Evolutionary conservation across 2,329 filamentous ascomycete genomes (phyloP).

Genomic region (Aspergillus felis): DNA sequence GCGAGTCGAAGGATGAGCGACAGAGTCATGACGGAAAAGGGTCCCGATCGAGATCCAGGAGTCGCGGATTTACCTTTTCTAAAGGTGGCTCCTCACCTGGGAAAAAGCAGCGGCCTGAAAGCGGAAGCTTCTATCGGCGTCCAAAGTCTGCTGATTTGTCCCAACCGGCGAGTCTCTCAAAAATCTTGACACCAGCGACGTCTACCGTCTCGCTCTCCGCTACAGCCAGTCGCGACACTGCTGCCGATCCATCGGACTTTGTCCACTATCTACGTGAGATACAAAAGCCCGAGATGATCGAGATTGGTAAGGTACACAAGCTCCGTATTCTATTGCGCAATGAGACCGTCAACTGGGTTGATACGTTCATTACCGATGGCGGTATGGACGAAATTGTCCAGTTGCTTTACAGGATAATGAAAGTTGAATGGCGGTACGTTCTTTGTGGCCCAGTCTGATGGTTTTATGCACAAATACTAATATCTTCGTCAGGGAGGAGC

Average conservation of each 20-base stretch:
- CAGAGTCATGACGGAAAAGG: slow-evolving; percentile 44
- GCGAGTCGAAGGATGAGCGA: slow-evolving; percentile 38
- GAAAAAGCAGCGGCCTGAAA: slow-evolving; percentile 71
- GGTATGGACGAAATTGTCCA: slow-evolving; percentile 90
- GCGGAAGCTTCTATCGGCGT: slow-evolving; percentile 61
- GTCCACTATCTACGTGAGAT: slow-evolving; percentile 79
- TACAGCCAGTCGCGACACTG: slow-evolving; percentile 67
- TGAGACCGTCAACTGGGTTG: slow-evolving; percentile 93
- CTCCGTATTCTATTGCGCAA: slow-evolving; percentile 83
- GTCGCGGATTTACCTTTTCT: slow-evolving; percentile 74
- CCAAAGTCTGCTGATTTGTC: slow-evolving; percentile 70
- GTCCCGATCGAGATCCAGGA: slow-evolving; percentile 53
- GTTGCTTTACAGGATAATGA: slow-evolving; percentile 85
- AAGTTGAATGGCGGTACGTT: slow-evolving; percentile 86
- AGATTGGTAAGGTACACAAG: slow-evolving; percentile 95
- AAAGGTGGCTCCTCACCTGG: slow-evolving; percentile 65
- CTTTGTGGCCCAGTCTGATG: not conserved
- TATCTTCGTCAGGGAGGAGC: slow-evolving; percentile 68
- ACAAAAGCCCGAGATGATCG: slow-evolving; percentile 74
- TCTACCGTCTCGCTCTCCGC: slow-evolving; percentile 54
- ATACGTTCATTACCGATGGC: slow-evolving; percentile 81
- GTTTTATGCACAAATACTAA: slow-evolving; percentile 1
- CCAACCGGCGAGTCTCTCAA: slow-evolving; percentile 55
- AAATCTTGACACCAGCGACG: slow-evolving; percentile 51
- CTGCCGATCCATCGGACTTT: slow-evolving; percentile 75